Base-by-base conservation (phyloP, 805 yeast genomes). In the Helenozyma baotianmanensis region DNA sequence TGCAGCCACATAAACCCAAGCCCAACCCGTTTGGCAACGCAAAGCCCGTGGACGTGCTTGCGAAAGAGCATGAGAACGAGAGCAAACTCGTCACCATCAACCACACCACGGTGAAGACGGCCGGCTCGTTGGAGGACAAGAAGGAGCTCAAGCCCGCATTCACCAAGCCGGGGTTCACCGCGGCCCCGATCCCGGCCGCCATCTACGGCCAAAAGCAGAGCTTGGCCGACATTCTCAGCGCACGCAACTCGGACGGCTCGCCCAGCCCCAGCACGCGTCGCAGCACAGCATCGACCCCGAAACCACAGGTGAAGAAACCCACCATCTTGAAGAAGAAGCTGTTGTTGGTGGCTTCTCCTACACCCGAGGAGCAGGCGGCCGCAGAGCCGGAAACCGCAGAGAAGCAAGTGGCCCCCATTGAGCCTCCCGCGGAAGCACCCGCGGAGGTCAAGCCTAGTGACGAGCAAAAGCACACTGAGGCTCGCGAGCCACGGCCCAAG, bases 1-100 rank as follows among this genome's bases (percentile, higher is more conserved):
- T n/a, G n/a, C n/a, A n/a, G n/a, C n/a, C n/a, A n/a, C n/a, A 26
- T 2, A 61, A 47, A 52, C 58, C 64, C 3, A 79, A 74, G 46
- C 42, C 72, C 0, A 83, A 78, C 51, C 92, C 95, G 4, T 86
- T 87, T 62, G 95, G 95, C 0, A 63, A 73, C 4, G 96, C 95
- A 1, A 83, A 77, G 58, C 95, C 95, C 2, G 90, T 86, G 5
- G 95, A 86, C 54, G 76, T 82, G 2, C 63, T 78, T 14, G 67
- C 83, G 16, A 78, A 74, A 43, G 77, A 75, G 44, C 60, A 68
- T 28, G 90, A 82, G 47, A 60, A 82, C 14, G 89, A 82, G 24
- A 36, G 29, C 27, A 51, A 58, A 39, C 38, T 60, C 27, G 47
- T 55, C 4, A 47, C 50, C 19, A 47, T 58, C 8, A 59, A 61